Conservation (phyloP, 805 yeast species). For the Wickerhamiella shivajii region DNA sequence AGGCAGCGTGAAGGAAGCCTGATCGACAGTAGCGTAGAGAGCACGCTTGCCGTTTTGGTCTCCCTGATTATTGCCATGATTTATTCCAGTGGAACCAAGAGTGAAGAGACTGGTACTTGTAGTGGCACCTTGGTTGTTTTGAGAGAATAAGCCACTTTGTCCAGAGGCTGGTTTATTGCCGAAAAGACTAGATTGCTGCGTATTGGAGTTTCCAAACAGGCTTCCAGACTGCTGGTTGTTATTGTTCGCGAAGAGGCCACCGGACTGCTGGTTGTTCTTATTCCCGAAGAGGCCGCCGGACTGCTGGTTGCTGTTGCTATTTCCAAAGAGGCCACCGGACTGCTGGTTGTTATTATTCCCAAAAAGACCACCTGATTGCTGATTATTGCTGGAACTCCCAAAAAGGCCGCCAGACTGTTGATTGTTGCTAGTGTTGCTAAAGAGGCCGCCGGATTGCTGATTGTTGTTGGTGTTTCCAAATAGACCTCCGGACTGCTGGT, state of each 20-base stretch:
- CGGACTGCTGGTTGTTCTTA: background rate
- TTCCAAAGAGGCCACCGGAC: constrained; percentile 18
- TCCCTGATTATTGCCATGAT: background rate
- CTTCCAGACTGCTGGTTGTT: constrained; percentile 9
- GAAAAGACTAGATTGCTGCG: constrained; percentile 9
- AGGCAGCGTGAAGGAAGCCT: constrained; percentile 17
- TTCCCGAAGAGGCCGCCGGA: constrained; percentile 11
- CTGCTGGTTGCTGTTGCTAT: constrained; percentile 10
- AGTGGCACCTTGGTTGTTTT: background rate
- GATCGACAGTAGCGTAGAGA: constrained; percentile 19
- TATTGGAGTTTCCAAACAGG: constrained; percentile 18
- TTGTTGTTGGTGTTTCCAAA: constrained; percentile 6
- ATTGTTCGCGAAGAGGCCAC: constrained; percentile 16
- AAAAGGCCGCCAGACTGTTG: constrained; percentile 3
- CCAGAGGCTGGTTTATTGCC: constrained; percentile 6
- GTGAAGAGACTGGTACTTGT: background rate
- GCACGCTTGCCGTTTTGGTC: background rate
- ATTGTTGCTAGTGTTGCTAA: background rate
- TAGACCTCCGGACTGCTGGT: constrained; percentile 3
- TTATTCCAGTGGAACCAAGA: background rate
- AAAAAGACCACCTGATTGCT: constrained; percentile 7
- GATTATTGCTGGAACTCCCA: constrained; percentile 1
- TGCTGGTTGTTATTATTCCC: background rate
- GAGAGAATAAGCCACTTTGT: constrained; percentile 1
- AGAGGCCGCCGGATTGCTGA: constrained; percentile 4